Base-by-base conservation (phyloP, 352 stramenopile species). In the Paralagenidium karlingii region DNA sequence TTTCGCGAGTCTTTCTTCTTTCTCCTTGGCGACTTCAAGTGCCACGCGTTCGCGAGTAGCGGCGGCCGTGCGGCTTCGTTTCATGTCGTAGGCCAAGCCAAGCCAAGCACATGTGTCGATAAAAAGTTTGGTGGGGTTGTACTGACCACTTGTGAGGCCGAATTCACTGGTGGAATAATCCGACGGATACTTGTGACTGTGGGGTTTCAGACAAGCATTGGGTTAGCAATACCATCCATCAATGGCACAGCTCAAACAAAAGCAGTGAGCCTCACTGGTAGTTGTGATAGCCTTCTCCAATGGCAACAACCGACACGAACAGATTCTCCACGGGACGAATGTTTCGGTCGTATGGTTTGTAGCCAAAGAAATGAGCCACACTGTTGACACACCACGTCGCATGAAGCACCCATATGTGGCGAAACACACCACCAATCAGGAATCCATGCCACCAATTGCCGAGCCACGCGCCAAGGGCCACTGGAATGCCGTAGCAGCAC, bases 381-480 rank as follows among this genome's bases (percentile, higher is more conserved):
- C 81, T 97, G 78, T 99, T 99, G 41, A 99, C 95, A 40, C 96
- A 85, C 94, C 94, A 99, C 13, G 96, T 99, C 67, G 90, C 97
- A 69, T 99, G 94, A 10, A 99, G 75, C 31, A 99, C 93, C 53
- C 88, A 69, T 41, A 95, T 81, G 61, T 99, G 97, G 49, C 96
- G 75, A 32, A 99, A 83, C 42, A 85, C 73, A 31, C 93, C 94
- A 15, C 92, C 92, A 16, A 99, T 69, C 75, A 96, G 98, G 60
- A 98, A 98, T 11, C 78, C 96, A 26, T 60, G 71, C 87, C 82
- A 98, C 37, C 93, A 93, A 34, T 74, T 73, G 34, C 91, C 93
- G 69, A 97, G 91, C 32, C 84, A 64, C 18, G 65, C 64, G 19
- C 87, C 89, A 5, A 98, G 58, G 29, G 93, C 63, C 19, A 79